Percentiles rank a stretch among this genome's conserved stretches.
Conservation (phyloP, 1,139 yeast species). For the Candida gigantensis region DNA sequence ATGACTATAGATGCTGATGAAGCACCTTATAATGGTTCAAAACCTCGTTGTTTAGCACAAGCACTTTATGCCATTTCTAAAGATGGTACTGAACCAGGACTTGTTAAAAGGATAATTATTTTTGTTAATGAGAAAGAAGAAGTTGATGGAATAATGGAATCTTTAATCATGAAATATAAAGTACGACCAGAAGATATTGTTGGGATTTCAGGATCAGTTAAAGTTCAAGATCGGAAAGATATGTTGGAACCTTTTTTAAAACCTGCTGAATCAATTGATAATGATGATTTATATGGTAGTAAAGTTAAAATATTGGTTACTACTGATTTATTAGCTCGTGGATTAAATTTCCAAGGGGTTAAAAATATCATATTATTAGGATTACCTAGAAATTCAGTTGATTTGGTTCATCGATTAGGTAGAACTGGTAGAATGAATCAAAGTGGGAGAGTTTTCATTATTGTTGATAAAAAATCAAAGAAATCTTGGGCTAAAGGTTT, state of each 20-base stretch:
- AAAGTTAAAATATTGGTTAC: slow-evolving; percentile 69
- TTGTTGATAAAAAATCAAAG: slow-evolving; percentile 62
- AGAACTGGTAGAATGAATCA: slow-evolving; percentile 93
- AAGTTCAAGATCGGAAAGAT: slow-evolving; percentile 55
- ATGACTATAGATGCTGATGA: slow-evolving; percentile 73
- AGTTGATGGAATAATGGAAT: slow-evolving; percentile 58
- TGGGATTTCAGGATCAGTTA: slow-evolving; percentile 67
- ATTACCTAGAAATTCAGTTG: slow-evolving; percentile 81
- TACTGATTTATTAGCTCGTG: slow-evolving; percentile 91
- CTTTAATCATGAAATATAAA: slow-evolving; percentile 53
- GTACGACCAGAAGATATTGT: slow-evolving; percentile 49
- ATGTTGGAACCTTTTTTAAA: slow-evolving; percentile 62
- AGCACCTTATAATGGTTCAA: slow-evolving; percentile 81
- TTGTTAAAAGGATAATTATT: slow-evolving; percentile 77
- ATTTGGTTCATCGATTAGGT: slow-evolving; percentile 87
- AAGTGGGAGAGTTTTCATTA: slow-evolving; percentile 81
- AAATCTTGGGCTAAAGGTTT: slow-evolving; percentile 85
- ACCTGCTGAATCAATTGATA: slow-evolving; percentile 50
- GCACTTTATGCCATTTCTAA: slow-evolving; percentile 81
- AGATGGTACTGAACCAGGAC: slow-evolving; percentile 80
- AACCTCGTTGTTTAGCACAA: slow-evolving; percentile 82
- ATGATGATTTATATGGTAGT: slow-evolving; percentile 28
- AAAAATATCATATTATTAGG: slow-evolving; percentile 84
- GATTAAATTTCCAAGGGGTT: slow-evolving; percentile 80
- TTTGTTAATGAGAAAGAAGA: slow-evolving; percentile 79